These are phyloP conservation scores for Rhodotorula sp. DNA, from an alignment of 1,284 basidiomycete species.

Conservation along the genomic window DNA sequence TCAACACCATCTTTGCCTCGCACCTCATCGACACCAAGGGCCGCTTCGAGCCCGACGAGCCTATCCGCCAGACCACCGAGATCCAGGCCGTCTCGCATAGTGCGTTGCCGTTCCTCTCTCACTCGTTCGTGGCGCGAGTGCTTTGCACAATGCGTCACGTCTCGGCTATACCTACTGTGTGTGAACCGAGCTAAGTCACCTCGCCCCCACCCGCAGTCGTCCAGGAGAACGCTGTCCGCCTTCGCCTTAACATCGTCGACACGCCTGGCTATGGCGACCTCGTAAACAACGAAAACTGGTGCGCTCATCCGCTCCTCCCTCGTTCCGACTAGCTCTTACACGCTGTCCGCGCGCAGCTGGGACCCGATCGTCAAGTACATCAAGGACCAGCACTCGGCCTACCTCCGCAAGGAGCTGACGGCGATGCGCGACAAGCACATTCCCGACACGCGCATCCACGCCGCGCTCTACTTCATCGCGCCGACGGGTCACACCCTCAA, in stretches of 20 bases:
- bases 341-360: slow-evolving; percentile 64
- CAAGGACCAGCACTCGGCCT: slow-evolving; percentile 95
- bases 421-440: slow-evolving; percentile 98
- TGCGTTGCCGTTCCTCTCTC: slow-evolving; percentile 54
- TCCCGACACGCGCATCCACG: slow-evolving; percentile 97
- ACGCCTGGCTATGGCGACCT: slow-evolving; percentile 98
- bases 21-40: slow-evolving; percentile 98
- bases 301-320: neutral
- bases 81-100: slow-evolving; percentile 94
- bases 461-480: slow-evolving; percentile 97
- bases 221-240: slow-evolving; percentile 91
- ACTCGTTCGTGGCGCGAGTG: neutral
- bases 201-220: slow-evolving; percentile 66
- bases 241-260: slow-evolving; percentile 96
- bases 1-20: slow-evolving; percentile 98
- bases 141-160: too few species aligned
- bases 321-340: accelerated
- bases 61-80: slow-evolving; percentile 90
- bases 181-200: too few species aligned
- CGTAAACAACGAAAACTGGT: slow-evolving; percentile 99
- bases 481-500: slow-evolving; percentile 80
- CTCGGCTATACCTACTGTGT: too few species aligned
- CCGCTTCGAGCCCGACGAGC: slow-evolving; percentile 80
- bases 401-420: slow-evolving; percentile 97
- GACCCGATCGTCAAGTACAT: slow-evolving; percentile 99